Base-by-base conservation (phyloP, 257 asterid species). In the Thymus mandschuricus region DNA sequence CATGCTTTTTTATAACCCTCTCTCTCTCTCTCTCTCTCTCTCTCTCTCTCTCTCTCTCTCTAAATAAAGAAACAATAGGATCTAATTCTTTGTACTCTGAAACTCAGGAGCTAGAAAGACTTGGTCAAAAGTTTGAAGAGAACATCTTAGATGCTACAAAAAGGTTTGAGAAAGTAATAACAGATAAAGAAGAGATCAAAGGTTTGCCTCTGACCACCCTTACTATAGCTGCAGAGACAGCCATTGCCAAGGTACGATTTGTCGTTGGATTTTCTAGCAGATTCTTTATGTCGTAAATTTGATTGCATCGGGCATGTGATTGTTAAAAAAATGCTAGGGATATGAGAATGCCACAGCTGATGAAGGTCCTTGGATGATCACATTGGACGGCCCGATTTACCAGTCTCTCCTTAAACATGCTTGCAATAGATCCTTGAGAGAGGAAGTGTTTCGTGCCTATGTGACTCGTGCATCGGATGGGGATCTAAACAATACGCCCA, bases 381-480 rank as follows among this genome's bases (percentile, higher is more conserved):
- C 96, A 5, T 76, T 91, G 81, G 89, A 91, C 33, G 91, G 88
- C 8, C 96, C 97, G 13, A 74, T 88, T 44, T 88, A 81, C 78
- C 82, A 79, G 49, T 69, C 97, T 68, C 85, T 87, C 41, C 29
- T 89, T 83, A 92, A 87, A 64, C 96, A 91, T 73, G 90, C 89
- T 71, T 72, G 83, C 72, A 88, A 68, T 51, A 85, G 92, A 76
- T 62, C 83, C 38, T 80, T 91, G 81, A 85, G 97, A 52, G 96
- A 91, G 87, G 92, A 91, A 81, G 84, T 91, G 41, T 87, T 75
- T 78, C 86, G 88, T 63, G 96, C 96, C 60, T 84, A 82, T 76
- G 79, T 85, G 63, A 87, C 83, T 38, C 96, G 96, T 71, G 97
- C 95, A 72, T 91, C 96, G 46, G 79, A 84, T 51, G 97, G 92